Percentiles rank a stretch among this genome's conserved stretches.
phyloP scores from a whole-genome alignment of 139 green algal species.

The Tetradesmus obliquus region DNA sequence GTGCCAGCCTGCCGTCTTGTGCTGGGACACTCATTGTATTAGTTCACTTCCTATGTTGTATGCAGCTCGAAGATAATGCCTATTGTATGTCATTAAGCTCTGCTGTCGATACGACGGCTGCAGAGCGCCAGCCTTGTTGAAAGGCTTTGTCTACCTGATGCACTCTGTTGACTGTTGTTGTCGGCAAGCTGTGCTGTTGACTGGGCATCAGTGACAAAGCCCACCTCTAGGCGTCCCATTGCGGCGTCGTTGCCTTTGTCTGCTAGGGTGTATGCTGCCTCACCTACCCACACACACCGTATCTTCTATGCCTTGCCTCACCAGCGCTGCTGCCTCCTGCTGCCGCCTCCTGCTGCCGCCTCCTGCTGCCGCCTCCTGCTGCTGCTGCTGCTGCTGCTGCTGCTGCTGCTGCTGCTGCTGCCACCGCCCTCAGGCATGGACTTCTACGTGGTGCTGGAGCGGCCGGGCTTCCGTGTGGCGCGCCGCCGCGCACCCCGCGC shows the following conservation, averaged over 20 bases:
- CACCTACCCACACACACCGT: no score
- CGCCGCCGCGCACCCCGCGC: slow-evolving; percentile 74
- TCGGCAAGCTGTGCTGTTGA: no score
- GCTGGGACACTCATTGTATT: slow-evolving; percentile 13
- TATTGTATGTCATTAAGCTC: no score
- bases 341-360: background rate
- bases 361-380: background rate
- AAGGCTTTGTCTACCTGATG: no score
- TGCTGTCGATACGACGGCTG: no score
- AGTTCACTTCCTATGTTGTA: background rate
- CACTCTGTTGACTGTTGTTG: no score
- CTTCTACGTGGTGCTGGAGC: slow-evolving; percentile 99
- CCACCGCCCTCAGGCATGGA: slow-evolving; percentile 92
- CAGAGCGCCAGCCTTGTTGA: no score
- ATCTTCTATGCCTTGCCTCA: background rate
- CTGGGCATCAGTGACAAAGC: no score
- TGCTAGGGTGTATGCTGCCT: no score
- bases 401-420: background rate
- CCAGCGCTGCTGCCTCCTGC: background rate
- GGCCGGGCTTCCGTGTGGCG: slow-evolving; percentile 95
- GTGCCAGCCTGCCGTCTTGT: background rate
- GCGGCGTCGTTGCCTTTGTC: no score
- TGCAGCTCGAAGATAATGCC: no score
- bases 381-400: background rate
- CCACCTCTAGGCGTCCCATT: no score